phyloP scores from a whole-genome alignment of 2,329 filamentous ascomycete genomes.

The Phialophora chinensis region DNA sequence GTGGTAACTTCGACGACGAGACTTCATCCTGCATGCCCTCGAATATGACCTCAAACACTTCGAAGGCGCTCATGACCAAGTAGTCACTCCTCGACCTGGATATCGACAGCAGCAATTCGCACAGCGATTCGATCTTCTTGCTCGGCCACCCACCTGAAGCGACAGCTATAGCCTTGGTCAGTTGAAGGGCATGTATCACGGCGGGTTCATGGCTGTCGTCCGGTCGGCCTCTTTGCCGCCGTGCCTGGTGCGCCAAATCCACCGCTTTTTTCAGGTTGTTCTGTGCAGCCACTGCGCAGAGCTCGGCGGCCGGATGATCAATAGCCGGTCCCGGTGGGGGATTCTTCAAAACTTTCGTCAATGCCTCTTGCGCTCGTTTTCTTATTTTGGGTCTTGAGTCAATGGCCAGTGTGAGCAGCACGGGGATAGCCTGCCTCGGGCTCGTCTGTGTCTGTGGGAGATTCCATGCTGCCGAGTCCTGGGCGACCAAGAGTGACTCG shows the following conservation, averaged over 20 bases:
- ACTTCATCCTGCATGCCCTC: slow-evolving; percentile 86
- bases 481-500: slow-evolving; percentile 86
- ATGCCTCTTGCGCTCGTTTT: slow-evolving; percentile 87
- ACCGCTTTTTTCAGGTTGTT: slow-evolving; percentile 75
- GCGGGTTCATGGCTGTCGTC: slow-evolving; percentile 74
- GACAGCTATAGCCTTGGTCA: slow-evolving; percentile 86
- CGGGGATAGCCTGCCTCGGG: slow-evolving; percentile 84
- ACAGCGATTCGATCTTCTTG: slow-evolving; percentile 90
- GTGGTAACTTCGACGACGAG: slow-evolving; percentile 85
- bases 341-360: slow-evolving; percentile 80
- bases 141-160: slow-evolving; percentile 95
- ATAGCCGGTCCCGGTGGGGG: slow-evolving; percentile 89
- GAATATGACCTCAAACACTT: slow-evolving; percentile 97
- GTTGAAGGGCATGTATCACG: slow-evolving; percentile 87
- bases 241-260: slow-evolving; percentile 70
- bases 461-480: slow-evolving; percentile 88
- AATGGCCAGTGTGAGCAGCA: slow-evolving; percentile 80
- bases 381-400: slow-evolving; percentile 92
- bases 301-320: slow-evolving; percentile 92
- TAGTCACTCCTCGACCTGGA: slow-evolving; percentile 91
- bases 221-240: slow-evolving; percentile 62
- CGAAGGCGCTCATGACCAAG: slow-evolving; percentile 93
- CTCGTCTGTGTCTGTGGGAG: slow-evolving; percentile 81
- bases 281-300: slow-evolving; percentile 92
- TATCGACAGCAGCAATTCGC: slow-evolving; percentile 85